Percentiles rank a stretch among this genome's conserved stretches.
These are phyloP conservation scores for Neophaeococcomyces mojaviensis DNA, from an alignment of 2,329 filamentous ascomycete species.

Conservation along the genomic window DNA sequence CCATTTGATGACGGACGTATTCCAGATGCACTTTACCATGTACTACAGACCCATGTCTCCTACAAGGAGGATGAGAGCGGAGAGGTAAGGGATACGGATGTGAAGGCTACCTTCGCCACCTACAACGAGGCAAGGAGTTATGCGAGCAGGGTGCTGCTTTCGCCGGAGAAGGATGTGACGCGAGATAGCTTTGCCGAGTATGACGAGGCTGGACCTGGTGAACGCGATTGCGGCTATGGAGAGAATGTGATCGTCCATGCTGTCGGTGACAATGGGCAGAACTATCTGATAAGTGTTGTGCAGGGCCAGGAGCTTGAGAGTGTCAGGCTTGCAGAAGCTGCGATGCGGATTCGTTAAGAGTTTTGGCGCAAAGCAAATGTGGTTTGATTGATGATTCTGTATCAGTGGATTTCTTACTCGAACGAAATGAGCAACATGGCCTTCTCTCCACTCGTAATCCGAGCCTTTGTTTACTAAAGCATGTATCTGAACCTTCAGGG, in stretches of 20 bases:
- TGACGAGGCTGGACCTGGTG: constrained; percentile 21
- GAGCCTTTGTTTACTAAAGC: no score
- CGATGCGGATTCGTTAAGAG: constrained; percentile 11
- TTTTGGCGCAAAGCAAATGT: no score
- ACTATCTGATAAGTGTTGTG: constrained; percentile 25
- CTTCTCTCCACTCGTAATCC: no score
- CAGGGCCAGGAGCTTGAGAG: constrained; percentile 24
- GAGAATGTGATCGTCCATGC: constrained; percentile 29
- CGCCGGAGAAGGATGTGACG: constrained; percentile 16
- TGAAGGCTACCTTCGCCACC: constrained; percentile 22
- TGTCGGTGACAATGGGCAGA: constrained; percentile 22
- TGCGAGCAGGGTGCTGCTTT: constrained; percentile 21
- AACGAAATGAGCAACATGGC: no score
- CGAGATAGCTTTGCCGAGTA: constrained; percentile 25
- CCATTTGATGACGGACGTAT: constrained; percentile 23
- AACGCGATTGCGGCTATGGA: constrained; percentile 26
- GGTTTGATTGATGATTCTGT: no score
- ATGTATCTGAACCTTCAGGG: no score
- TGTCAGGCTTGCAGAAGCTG: constrained; percentile 23
- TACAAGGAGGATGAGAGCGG: constrained; percentile 20
- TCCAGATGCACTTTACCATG: constrained; percentile 24
- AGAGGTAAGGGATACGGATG: constrained; percentile 19
- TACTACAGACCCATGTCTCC: constrained; percentile 23
- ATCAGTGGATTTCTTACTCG: no score
- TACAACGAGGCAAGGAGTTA: constrained; percentile 24